These are phyloP conservation scores for Cryptococcus jaspeensis DNA, from an alignment of 1,284 basidiomycete genomes.

Conservation along the genomic window DNA sequence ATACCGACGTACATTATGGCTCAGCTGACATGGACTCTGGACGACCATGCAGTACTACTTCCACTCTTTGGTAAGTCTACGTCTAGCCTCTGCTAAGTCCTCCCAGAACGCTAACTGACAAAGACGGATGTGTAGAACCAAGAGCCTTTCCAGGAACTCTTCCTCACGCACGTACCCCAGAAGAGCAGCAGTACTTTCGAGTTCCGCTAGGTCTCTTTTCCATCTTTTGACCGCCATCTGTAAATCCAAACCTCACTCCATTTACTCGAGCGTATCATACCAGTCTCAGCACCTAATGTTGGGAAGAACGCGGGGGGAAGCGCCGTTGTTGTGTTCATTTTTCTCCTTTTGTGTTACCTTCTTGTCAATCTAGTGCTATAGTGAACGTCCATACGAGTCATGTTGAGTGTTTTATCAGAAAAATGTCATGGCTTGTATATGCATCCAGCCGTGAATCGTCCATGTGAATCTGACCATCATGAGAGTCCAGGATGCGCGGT, in stretches of 20 bases:
- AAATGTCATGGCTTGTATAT: neutral
- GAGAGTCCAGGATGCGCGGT: neutral
- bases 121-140: constrained; percentile 29
- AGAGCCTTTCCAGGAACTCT: constrained; percentile 54
- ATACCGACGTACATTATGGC: neutral
- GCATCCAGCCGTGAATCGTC: neutral
- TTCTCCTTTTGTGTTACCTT: neutral
- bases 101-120: neutral
- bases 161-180: constrained; percentile 51
- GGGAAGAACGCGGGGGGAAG: neutral
- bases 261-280: no score
- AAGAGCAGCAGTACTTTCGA: constrained; percentile 46
- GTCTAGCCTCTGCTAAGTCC: neutral
- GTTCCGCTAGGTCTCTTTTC: constrained; percentile 41
- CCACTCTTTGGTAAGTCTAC: constrained; percentile 58
- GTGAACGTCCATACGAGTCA: no score
- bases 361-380: neutral
- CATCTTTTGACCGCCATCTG: neutral
- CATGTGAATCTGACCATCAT: neutral
- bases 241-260: neutral
- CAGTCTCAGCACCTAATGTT: no score
- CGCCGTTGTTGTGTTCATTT: neutral
- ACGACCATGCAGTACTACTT: constrained; percentile 66
- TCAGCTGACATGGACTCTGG: neutral
- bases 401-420: no score